Evolutionary conservation across 2,329 filamentous ascomycete genomes (phyloP).

Genomic region (Trichoderma arundinaceum): DNA sequence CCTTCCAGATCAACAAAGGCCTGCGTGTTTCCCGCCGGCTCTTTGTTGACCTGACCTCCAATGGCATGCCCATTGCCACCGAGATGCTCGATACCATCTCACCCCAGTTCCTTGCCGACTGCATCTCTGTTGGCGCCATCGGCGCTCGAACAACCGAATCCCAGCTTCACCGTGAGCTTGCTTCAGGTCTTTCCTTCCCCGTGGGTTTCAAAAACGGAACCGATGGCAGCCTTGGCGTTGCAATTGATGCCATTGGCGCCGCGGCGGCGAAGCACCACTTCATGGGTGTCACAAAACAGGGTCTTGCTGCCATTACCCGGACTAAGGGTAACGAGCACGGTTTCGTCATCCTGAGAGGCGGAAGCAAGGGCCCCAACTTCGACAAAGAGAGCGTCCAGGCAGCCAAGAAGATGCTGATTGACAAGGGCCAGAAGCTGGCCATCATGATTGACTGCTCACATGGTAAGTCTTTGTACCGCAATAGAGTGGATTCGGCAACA

Average conservation of each 20-base stretch:
- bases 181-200: conserved; percentile 93
- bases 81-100: conserved; percentile 99
- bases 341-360: conserved; percentile 93
- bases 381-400: conserved; percentile 81
- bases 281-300: conserved; percentile 98
- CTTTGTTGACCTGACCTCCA: conserved; percentile 85
- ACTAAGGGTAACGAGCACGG: conserved; percentile 95
- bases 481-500: not conserved
- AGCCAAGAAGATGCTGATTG: conserved; percentile 76
- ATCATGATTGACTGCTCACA: conserved; percentile 99
- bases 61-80: conserved; percentile 91
- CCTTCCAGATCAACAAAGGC: conserved; percentile 99
- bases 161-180: conserved; percentile 94
- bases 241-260: conserved; percentile 93
- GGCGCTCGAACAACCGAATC: conserved; percentile 96
- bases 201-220: conserved; percentile 99
- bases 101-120: conserved; percentile 94
- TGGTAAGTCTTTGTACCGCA: conserved; percentile 60
- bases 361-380: conserved; percentile 91
- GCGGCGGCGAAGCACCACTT: conserved; percentile 91
- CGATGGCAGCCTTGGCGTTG: conserved; percentile 86
- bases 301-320: conserved; percentile 90
- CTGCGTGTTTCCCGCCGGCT: conserved; percentile 89
- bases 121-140: conserved; percentile 94
- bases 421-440: conserved; percentile 84